phyloP scores from a whole-genome alignment of 2,329 filamentous ascomycete species.

The Colletotrichum trifolii region DNA sequence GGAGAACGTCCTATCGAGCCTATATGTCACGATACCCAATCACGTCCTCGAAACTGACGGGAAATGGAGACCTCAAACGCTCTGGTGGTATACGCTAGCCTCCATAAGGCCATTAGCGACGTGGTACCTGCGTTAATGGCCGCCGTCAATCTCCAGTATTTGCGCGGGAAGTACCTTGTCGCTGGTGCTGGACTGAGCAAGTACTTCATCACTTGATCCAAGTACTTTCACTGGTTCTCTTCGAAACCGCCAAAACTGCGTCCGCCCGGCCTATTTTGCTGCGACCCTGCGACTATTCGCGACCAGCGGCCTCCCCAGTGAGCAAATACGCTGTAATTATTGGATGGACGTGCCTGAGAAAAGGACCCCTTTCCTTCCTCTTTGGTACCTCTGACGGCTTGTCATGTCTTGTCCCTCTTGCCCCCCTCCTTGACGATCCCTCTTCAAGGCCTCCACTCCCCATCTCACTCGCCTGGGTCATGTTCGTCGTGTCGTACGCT shows the following conservation, averaged over 20 bases:
- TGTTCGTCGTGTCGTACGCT: slow-evolving; percentile 2
- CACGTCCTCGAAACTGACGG: background rate
- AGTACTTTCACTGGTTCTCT: background rate
- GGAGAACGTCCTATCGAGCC: slow-evolving; percentile 10
- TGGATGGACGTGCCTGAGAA: slow-evolving; percentile 9
- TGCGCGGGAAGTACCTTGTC: too few species aligned
- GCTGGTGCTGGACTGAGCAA: too few species aligned
- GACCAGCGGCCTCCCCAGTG: background rate
- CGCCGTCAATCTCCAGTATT: slow-evolving; percentile 15
- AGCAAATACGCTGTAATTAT: slow-evolving; percentile 5
- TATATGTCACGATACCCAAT: slow-evolving; percentile 26
- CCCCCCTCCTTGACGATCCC: slow-evolving; percentile 24
- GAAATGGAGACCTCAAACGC: slow-evolving; percentile 33
- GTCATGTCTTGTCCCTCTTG: slow-evolving; percentile 14
- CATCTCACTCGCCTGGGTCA: slow-evolving; percentile 15
- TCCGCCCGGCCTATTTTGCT: slow-evolving; percentile 7
- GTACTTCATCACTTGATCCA: too few species aligned
- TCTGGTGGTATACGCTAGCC: slow-evolving; percentile 26
- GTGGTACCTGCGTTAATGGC: slow-evolving; percentile 31
- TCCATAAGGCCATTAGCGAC: background rate
- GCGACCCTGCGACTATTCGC: background rate
- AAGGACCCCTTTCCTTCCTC: slow-evolving; percentile 14
- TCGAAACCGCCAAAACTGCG: slow-evolving; percentile 34
- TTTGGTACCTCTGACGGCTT: slow-evolving; percentile 2
- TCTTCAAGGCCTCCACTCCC: slow-evolving; percentile 35